phyloP scores from a whole-genome alignment of 768 basidiomycete genomes.

The Hypsizygus marmoreus region DNA sequence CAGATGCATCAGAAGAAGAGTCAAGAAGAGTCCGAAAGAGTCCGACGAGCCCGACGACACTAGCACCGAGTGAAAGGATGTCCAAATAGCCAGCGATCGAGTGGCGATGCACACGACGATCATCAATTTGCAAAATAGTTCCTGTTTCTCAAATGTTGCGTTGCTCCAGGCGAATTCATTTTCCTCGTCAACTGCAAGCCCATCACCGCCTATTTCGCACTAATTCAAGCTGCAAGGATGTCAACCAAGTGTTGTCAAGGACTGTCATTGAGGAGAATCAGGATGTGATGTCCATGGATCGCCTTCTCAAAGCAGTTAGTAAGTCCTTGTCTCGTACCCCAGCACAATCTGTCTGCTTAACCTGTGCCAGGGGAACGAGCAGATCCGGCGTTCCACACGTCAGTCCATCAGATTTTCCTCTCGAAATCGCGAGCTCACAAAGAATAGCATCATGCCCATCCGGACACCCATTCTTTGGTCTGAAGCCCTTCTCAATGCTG shows the following conservation, averaged over 20 bases:
- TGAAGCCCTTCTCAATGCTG: conserved; percentile 52
- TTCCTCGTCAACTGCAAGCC: conserved; percentile 1
- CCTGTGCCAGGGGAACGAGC: conserved; percentile 54
- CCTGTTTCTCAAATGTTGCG: no score
- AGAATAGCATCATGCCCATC: conserved; percentile 54
- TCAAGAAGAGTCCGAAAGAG: no score
- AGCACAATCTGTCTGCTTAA: neutral
- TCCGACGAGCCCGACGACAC: no score
- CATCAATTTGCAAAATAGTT: no score
- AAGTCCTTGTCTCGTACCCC: conserved; percentile 27
- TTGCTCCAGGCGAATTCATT: neutral
- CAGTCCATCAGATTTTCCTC: conserved; percentile 13
- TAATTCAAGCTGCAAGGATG: conserved; percentile 4
- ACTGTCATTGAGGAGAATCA: conserved; percentile 53
- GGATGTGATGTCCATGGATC: conserved; percentile 60
- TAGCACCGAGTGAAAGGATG: no score
- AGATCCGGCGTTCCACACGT: conserved; percentile 57
- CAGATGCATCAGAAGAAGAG: no score
- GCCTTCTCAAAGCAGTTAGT: conserved; percentile 57
- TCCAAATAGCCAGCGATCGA: no score
- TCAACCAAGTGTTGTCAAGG: conserved; percentile 15
- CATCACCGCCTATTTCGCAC: conserved; percentile 9
- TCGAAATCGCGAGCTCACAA: neutral
- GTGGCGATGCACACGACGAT: no score
- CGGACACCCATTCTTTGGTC: conserved; percentile 58